A percentile compares a stretch with the other conserved stretches of the same genome.
phyloP scores from a whole-genome alignment of 2,329 filamentous ascomycete genomes.

The Pseudocercospora macadamiae region DNA sequence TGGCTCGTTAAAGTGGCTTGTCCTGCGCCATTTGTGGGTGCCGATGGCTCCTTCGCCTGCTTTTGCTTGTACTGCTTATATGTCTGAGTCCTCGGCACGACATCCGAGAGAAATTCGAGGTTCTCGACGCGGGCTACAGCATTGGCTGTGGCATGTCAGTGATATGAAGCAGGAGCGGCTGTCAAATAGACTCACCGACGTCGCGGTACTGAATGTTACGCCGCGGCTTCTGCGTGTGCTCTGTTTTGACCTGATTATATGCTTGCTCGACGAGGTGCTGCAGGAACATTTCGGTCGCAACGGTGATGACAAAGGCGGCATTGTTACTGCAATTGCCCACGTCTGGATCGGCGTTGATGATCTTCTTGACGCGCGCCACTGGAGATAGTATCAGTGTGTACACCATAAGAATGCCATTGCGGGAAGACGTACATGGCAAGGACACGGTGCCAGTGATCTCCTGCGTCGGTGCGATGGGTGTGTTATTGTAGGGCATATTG shows the following conservation, averaged over 20 bases:
- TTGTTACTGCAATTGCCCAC: conserved; percentile 87
- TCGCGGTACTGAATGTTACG: conserved; percentile 94
- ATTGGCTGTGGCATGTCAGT: conserved; percentile 61
- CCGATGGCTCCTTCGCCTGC: conserved; percentile 30
- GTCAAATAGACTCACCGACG: conserved; percentile 61
- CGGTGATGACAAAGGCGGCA: conserved; percentile 88
- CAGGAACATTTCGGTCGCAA: conserved; percentile 95
- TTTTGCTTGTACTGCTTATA: conserved; percentile 76
- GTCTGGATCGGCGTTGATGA: conserved; percentile 85
- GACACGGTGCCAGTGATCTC: conserved; percentile 84
- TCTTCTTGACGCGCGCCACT: conserved; percentile 97
- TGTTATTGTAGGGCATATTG: conserved; percentile 86
- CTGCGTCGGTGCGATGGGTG: conserved; percentile 75
- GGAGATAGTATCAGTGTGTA: conserved; percentile 25
- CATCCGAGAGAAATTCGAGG: conserved; percentile 89
- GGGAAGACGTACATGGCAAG: conserved; percentile 70
- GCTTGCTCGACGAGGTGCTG: conserved; percentile 85
- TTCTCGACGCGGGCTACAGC: conserved; percentile 88
- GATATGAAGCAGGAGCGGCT: not conserved
- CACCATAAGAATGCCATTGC: not conserved
- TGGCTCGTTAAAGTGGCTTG: conserved; percentile 24
- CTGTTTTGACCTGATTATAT: conserved; percentile 84
- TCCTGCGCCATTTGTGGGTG: conserved; percentile 11
- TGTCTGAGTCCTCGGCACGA: conserved; percentile 82
- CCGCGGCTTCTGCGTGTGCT: conserved; percentile 74